These are phyloP conservation scores for Talaromyces thailandensis DNA, from an alignment of 495 filamentous ascomycete genomes.

Conservation along the genomic window DNA sequence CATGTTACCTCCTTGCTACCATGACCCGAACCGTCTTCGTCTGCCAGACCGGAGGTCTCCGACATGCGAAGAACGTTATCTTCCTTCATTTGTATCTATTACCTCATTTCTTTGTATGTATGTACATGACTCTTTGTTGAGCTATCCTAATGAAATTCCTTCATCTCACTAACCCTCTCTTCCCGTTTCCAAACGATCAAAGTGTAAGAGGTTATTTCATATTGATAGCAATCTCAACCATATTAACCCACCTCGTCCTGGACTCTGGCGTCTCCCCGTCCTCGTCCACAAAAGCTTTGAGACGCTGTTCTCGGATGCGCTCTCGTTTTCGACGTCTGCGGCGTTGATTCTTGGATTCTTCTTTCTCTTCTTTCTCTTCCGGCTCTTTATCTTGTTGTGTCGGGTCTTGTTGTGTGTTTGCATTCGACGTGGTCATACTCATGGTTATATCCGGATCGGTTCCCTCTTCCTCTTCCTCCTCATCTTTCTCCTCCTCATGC, in stretches of 20 bases:
- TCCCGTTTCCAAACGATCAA: not conserved
- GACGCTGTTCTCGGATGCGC: conserved; percentile 27
- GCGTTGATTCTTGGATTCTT: conserved; percentile 7
- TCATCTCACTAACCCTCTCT: not conserved
- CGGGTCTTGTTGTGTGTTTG: not conserved
- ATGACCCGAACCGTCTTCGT: not conserved
- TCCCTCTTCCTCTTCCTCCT: conserved; percentile 15
- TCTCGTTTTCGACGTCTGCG: conserved; percentile 10
- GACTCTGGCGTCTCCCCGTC: conserved; percentile 50
- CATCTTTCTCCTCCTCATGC: conserved; percentile 15
- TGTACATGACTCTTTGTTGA: not conserved
- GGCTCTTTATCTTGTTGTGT: not conserved
- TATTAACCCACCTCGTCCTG: conserved; percentile 55
- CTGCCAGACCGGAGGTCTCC: not conserved
- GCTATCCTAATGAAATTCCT: not conserved
- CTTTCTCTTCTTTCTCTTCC: conserved; percentile 1
- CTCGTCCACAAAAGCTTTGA: conserved; percentile 27
- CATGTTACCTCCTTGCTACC: not conserved
- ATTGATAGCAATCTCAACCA: conserved; percentile 55
- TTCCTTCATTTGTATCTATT: conserved; percentile 4
- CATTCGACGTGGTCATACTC: not conserved
- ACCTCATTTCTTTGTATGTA: not conserved
- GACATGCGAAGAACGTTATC: not conserved
- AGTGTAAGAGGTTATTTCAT: conserved; percentile 21
- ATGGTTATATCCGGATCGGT: conserved; percentile 5